Conservation (phyloP, 164 flowering plant genomes). For the Liriodendron chinense region DNA sequence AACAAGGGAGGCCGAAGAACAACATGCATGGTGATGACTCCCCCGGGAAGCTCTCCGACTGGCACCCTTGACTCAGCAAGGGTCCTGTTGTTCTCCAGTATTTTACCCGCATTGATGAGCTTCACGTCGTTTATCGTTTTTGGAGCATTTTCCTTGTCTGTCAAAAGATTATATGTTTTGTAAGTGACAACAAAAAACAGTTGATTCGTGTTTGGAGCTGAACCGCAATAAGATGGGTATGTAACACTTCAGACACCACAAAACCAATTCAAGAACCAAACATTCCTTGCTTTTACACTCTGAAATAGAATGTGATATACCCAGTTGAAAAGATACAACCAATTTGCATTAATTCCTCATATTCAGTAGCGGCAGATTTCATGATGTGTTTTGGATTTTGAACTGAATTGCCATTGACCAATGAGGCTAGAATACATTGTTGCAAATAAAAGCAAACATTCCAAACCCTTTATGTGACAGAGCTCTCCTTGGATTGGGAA, state of each 20-base stretch:
- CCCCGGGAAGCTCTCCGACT: slow-evolving; percentile 57
- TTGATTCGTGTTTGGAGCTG: no score
- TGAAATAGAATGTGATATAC: background rate
- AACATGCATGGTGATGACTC: slow-evolving; percentile 69
- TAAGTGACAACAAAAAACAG: no score
- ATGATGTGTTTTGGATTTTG: no score
- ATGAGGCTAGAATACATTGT: no score
- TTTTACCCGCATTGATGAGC: slow-evolving; percentile 67
- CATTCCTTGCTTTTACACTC: background rate
- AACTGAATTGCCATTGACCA: no score
- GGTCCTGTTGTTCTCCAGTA: slow-evolving; percentile 59
- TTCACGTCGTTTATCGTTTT: slow-evolving; percentile 52
- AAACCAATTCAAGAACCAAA: background rate
- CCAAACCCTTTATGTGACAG: no score
- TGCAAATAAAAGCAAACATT: no score
- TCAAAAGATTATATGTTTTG: background rate
- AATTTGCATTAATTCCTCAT: background rate
- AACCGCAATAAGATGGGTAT: background rate
- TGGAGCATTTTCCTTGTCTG: slow-evolving; percentile 57
- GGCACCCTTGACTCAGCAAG: slow-evolving; percentile 52
- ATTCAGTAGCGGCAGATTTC: background rate
- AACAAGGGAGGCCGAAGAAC: slow-evolving; percentile 47
- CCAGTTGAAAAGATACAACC: background rate
- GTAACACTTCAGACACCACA: background rate
- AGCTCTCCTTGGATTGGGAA: no score